phyloP scores from a whole-genome alignment of 805 yeast genomes.

The Hyphopichia homilentoma region DNA sequence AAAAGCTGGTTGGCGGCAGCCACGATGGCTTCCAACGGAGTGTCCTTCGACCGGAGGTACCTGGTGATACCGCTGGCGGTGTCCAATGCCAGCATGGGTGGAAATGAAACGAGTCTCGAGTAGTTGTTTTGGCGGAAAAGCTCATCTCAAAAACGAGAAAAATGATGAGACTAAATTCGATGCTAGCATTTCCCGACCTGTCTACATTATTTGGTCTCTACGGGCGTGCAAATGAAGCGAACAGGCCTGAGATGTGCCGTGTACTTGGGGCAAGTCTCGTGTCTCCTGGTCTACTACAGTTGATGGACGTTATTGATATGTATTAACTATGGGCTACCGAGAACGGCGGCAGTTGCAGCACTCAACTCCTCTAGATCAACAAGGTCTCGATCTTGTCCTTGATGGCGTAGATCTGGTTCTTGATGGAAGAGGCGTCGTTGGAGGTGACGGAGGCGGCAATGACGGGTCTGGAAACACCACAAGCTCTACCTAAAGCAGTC shows the following conservation, averaged over 20 bases:
- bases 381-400: constrained; percentile 99
- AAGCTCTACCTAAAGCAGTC: constrained; percentile 98
- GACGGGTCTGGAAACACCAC: constrained; percentile 99
- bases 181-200: too few relatives aligned
- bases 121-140: not conserved
- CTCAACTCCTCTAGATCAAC: constrained; percentile 85
- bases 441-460: constrained; percentile 98
- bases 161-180: too few relatives aligned
- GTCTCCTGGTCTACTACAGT: too few relatives aligned
- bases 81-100: constrained; percentile 3
- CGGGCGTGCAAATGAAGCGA: too few relatives aligned
- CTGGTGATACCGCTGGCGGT: constrained; percentile 51
- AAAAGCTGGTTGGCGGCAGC: constrained; percentile 28
- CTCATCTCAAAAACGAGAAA: too few relatives aligned
- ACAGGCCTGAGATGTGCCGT: too few relatives aligned
- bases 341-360: too few relatives aligned
- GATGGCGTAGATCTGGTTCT: constrained; percentile 93
- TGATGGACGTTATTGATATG: too few relatives aligned
- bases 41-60: constrained; percentile 51
- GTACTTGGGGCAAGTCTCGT: too few relatives aligned
- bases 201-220: too few relatives aligned
- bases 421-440: constrained; percentile 96
- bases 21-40: constrained; percentile 36
- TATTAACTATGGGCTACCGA: too few relatives aligned
- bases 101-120: not conserved